Conservation (phyloP, 257 asterid species). For the Penstemon newberryi region DNA sequence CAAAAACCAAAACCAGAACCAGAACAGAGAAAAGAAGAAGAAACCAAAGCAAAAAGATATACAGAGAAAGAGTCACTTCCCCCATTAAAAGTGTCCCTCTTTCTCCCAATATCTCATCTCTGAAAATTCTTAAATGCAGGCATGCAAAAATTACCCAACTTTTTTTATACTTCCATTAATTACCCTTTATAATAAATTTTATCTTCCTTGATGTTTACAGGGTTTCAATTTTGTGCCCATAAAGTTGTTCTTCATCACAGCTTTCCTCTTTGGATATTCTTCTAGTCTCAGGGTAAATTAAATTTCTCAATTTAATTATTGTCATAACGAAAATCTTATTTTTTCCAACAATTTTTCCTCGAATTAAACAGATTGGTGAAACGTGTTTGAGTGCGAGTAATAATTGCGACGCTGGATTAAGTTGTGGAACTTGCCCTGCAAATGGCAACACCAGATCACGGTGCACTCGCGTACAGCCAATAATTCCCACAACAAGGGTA, state of each 20-base stretch:
- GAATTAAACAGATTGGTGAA: slow-evolving; percentile 56
- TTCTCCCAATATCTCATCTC: not conserved
- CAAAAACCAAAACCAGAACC: not conserved
- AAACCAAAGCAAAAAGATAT: not conserved
- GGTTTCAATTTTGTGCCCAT: slow-evolving; percentile 27
- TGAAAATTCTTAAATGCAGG: slow-evolving; percentile 32
- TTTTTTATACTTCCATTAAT: not conserved
- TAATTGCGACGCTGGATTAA: slow-evolving; percentile 60
- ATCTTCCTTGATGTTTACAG: slow-evolving; percentile 31
- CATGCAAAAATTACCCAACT: slow-evolving; percentile 22
- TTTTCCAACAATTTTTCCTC: not conserved
- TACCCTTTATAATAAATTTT: not conserved
- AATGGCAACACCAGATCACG: slow-evolving; percentile 78
- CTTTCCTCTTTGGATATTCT: slow-evolving; percentile 39
- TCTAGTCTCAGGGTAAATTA: slow-evolving; percentile 51
- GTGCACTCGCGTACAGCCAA: slow-evolving; percentile 68
- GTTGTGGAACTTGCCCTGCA: slow-evolving; percentile 63
- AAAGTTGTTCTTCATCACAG: slow-evolving; percentile 40
- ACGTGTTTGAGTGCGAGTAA: slow-evolving; percentile 53
- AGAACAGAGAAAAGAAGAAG: not conserved
- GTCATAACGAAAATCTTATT: not conserved
- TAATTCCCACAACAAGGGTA: slow-evolving; percentile 63
- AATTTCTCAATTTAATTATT: not conserved
- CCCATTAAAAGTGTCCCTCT: not conserved
- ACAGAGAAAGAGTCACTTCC: slow-evolving; percentile 5